phyloP scores from a whole-genome alignment of 2,329 filamentous ascomycete species.

The Colletotrichum sojae region DNA sequence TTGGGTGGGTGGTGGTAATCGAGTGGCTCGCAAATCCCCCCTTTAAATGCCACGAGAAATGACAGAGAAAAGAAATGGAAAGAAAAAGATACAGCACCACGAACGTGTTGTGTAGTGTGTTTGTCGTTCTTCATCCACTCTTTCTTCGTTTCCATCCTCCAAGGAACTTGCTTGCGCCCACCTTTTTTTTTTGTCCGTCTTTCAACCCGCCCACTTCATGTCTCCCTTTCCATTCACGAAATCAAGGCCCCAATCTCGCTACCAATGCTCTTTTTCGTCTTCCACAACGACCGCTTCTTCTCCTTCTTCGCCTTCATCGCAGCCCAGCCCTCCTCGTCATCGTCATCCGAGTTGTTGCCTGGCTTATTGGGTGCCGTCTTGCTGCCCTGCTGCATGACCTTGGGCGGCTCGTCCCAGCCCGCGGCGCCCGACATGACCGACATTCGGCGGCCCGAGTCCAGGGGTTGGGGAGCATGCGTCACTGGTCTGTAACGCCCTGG shows the following conservation, averaged over 20 bases:
- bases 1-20: constrained; percentile 1
- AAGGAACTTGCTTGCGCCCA: not conserved
- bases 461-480: constrained; percentile 68
- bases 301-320: constrained; percentile 79
- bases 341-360: constrained; percentile 67
- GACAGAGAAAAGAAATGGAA: not conserved
- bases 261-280: constrained; percentile 69
- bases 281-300: constrained; percentile 77
- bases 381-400: constrained; percentile 51
- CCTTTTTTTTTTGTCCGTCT: too few species aligned
- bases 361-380: constrained; percentile 58
- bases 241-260: constrained; percentile 65
- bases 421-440: constrained; percentile 60
- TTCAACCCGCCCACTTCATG: too few species aligned
- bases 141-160: constrained; percentile 21
- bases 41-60: not conserved
- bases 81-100: constrained; percentile 14
- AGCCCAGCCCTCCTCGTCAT: constrained; percentile 78
- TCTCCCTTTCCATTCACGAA: constrained; percentile 43
- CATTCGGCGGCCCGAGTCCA: constrained; percentile 44
- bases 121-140: constrained; percentile 29
- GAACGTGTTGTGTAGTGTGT: constrained; percentile 8
- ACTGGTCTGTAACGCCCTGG: constrained; percentile 94
- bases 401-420: constrained; percentile 51
- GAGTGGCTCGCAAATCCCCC: constrained; percentile 1